Evolutionary conservation across 805 yeast species (phyloP), one percentile per base, ranked within the genome.

Genomic region (Starmerella floris): DNA sequence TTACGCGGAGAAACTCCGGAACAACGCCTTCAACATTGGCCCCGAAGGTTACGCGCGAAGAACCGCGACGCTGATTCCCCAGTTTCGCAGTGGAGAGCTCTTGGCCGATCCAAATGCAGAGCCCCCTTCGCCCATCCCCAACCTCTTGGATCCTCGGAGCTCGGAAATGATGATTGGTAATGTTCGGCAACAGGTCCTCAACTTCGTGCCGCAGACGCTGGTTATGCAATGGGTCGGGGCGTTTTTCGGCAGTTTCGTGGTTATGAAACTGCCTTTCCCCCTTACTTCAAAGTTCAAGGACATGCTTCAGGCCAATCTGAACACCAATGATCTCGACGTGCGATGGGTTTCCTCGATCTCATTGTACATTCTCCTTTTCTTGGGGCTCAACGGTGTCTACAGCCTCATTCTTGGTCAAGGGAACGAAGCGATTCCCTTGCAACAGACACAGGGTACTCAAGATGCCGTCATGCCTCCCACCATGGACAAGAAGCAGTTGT

Each of bases 211-310:
- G 2, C 97, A 91, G 63, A 83, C 95, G 0, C 60, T 87, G 31
- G 80, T 87, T 50, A 87, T 91, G 95, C 84, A 85, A 56, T 91
- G 96, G 95, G 88, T 88, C 47, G 83, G 83, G 56, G 82, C 77
- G 55, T 87, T 88, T 64, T 91, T 84, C 61, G 83, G 88, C 13
- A 96, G 96, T 0, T 84, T 85, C 50, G 77, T 87, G 15, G 73
- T 84, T 38, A 81, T 81, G 81, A 76, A 76, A 57, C 66, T 91
- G 41, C 98, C 98, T 16, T 91, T 91, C 64, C 94, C 95, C 2
- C 65, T 91, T 43, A 91, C 97, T 0, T 69, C 77, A 26, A 77
- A 87, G 46, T 91, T 91, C 67, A 91, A 91, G 61, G 74, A 81
- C 45, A 87, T 91, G 94, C 63, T 91, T 34, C 98, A 91, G 62